Evolutionary conservation across 345 rosid species (phyloP), one percentile per base, ranked within the genome.

Genomic region (Nephelium lappaceum): DNA sequence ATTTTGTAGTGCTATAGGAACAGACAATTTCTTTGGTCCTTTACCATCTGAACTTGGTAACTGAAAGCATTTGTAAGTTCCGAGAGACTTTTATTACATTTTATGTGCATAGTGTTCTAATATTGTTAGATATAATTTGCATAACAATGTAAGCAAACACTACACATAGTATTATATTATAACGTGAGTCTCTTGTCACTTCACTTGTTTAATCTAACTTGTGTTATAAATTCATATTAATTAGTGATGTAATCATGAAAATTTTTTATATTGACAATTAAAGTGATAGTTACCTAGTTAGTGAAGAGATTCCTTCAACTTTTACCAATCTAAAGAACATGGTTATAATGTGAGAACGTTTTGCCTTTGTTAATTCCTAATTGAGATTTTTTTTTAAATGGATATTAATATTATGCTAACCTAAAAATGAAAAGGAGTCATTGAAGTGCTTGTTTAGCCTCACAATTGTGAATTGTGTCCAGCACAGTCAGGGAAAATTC

Each of bases 1-100:
- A 6, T 0, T 62, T 70, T 65, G 74, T 74, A 92, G 98, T 45
- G 51, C 60, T 10, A 43, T 92, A 49, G 83, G 83, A 67, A 58
- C 86, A 27, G 92, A 92, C 84, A 90, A 90, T 80, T 92, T 92
- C 77, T 85, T 90, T 8, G 95, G 98, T 76, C 45, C 87, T 75
- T 82, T 92, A 62, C 98, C 94, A 4, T 51, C 82, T 41, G 91
- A 85, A 85, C 87, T 94, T 76, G 95, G 95, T 24, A 85, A 47
- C 49, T 88, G 88, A 36, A 70, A 81, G 71, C 61, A 88, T 69
- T 15, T 94, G 98, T 93, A 86, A 86, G 93, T 87, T 58, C 31
- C 63, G n/a, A 7, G 64, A 49, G 25, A 11, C 16, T 31, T 31
- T 31, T 31, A 31, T 31, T 31, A 2, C 36, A 31, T 31, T 31